phyloP scores from a whole-genome alignment of 305 asterid species.

The Fraxinus sp. region DNA sequence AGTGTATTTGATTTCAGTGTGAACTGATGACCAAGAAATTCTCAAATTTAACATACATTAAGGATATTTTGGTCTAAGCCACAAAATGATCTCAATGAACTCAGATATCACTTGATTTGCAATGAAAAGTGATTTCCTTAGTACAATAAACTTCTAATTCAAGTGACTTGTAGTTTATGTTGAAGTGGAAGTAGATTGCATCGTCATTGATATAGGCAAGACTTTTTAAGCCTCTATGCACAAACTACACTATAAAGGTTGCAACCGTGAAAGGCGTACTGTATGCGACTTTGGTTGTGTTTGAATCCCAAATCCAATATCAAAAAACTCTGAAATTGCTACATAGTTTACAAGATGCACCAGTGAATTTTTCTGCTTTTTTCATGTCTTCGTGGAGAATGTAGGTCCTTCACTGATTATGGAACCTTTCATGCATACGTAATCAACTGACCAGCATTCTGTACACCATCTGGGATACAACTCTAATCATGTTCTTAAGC shows the following conservation, averaged over 20 bases:
- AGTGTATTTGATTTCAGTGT: not conserved
- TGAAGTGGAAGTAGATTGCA: not conserved
- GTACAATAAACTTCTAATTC: not conserved
- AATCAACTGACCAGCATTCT: not conserved
- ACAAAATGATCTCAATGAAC: not conserved
- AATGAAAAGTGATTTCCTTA: not conserved
- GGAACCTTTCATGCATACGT: not conserved
- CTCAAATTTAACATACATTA: not conserved
- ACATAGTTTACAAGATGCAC: not conserved
- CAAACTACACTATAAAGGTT: not conserved
- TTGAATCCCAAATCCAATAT: not conserved
- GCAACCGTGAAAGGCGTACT: not conserved
- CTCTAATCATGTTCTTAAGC: slow-evolving; percentile 21
- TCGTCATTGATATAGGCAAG: not conserved
- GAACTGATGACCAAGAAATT: not conserved
- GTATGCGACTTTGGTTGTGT: not conserved
- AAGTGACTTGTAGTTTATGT: not conserved
- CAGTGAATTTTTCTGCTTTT: not conserved
- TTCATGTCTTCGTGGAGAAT: not conserved
- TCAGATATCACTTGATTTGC: not conserved
- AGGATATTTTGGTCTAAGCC: not conserved
- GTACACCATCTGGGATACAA: not conserved
- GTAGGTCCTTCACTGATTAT: not conserved
- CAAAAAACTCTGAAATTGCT: not conserved
- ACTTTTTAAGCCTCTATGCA: not conserved